Percentiles rank a stretch among this genome's conserved stretches.
Evolutionary conservation across 2,329 filamentous ascomycete genomes (phyloP).

Genomic region (Pseudocercospora musae): DNA sequence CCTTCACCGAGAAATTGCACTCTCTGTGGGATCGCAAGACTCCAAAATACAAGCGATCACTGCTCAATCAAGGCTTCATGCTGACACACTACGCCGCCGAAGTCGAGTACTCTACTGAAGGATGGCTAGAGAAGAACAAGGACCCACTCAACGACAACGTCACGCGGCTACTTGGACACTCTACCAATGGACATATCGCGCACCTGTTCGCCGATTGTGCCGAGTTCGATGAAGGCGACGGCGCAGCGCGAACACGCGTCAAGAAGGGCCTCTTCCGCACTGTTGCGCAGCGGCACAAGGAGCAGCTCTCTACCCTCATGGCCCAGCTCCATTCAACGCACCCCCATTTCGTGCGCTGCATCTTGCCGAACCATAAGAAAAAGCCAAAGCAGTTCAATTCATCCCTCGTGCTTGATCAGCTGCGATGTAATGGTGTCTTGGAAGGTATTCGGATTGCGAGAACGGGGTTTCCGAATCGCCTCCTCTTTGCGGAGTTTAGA

Average conservation of each 20-base stretch:
- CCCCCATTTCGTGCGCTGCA: conserved; percentile 96
- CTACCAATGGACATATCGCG: conserved; percentile 78
- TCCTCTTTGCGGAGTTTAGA: conserved; percentile 89
- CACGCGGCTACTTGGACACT: conserved; percentile 79
- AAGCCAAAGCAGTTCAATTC: conserved; percentile 88
- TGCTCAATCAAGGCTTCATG: conserved; percentile 87
- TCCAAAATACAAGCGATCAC: conserved; percentile 83
- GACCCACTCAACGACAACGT: conserved; percentile 97
- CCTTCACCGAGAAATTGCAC: conserved; percentile 97
- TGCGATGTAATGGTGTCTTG: conserved; percentile 98
- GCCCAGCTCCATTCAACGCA: conserved; percentile 90
- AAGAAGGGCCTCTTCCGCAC: conserved; percentile 98
- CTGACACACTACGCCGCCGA: conserved; percentile 97
- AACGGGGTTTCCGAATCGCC: conserved; percentile 91
- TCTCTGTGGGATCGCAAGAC: conserved; percentile 95
- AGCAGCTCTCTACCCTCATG: conserved; percentile 97
- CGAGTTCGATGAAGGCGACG: conserved; percentile 70
- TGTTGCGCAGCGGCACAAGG: conserved; percentile 94
- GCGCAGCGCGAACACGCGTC: conserved; percentile 70
- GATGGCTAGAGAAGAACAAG: conserved; percentile 99
- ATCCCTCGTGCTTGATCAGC: conserved; percentile 88
- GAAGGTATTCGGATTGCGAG: conserved; percentile 96
- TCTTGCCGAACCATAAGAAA: conserved; percentile 97
- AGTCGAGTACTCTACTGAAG: conserved; percentile 92
- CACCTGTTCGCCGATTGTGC: conserved; percentile 84